A percentile compares a stretch with the other conserved stretches of the same genome.
Evolutionary conservation across 345 rosid species (phyloP).

Genomic region (Gynandropsis gynandra): DNA sequence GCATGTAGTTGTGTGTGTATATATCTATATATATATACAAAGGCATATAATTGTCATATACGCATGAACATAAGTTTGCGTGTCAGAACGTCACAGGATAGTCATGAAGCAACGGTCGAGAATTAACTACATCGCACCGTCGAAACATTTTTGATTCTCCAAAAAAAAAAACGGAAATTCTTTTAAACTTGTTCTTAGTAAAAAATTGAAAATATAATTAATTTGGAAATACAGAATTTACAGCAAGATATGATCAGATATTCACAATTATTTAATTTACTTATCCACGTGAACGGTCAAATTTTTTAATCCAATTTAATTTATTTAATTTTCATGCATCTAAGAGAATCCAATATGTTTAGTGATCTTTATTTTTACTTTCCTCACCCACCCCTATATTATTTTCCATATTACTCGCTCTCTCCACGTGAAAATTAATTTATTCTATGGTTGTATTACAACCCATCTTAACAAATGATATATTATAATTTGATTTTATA

Average conservation of each 20-base stretch:
- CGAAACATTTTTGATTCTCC: not conserved
- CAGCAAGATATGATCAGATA: slow-evolving; percentile 23
- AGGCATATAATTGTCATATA: not conserved
- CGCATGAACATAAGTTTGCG: slow-evolving; percentile 15
- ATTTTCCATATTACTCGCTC: no score
- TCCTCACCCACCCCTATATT: no score
- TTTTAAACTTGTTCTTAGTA: not conserved
- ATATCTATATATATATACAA: no score
- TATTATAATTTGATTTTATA: no score
- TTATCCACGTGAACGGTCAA: slow-evolving; percentile 22
- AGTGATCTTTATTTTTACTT: not conserved
- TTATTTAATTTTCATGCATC: not conserved
- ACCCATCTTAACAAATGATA: no score
- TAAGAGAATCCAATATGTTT: no score
- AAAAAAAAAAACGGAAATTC: no score
- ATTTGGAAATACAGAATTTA: slow-evolving; percentile 9
- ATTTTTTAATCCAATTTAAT: slow-evolving; percentile 3
- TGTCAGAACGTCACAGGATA: slow-evolving; percentile 24
- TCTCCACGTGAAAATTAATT: no score
- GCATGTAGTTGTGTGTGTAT: no score
- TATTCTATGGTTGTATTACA: no score
- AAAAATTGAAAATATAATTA: slow-evolving; percentile 7
- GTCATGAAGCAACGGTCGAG: slow-evolving; percentile 29
- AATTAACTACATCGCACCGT: slow-evolving; percentile 25
- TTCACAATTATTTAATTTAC: slow-evolving; percentile 1